Base-by-base conservation (phyloP, 805 yeast genomes). In the Sugiyamaella americana region DNA sequence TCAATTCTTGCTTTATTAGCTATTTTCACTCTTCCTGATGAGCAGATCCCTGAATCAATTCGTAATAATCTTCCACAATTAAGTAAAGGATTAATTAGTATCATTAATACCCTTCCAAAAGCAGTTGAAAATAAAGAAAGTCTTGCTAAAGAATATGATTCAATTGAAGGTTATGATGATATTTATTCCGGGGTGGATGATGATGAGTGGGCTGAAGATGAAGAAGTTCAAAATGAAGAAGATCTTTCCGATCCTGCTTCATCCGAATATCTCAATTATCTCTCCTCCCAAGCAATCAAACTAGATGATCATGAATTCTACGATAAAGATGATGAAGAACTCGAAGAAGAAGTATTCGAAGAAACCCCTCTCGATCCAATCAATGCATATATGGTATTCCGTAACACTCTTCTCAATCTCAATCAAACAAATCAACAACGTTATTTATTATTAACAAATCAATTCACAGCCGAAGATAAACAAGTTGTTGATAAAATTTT, bases 341-440 rank as follows among this genome's bases (percentile, higher is more conserved):
- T 85, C 39, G 80, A 81, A 40, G 97, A 89, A 59, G 96, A 84
- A 59, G 80, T 96, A 6, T 70, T 84, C 60, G 76, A 84, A 21
- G 83, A 81, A 53, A 83, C 91, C 1, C 82, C 94, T 2, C 72
- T 93, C 41, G 97, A 91, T 59, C 69, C 72, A 37, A 66, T 88
- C 42, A 84, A 91, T 59, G 81, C 84, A 2, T 87, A 80, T 64
- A 71, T 72, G 13, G 76, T 78, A 2, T 80, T 88, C 64, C 78
- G 80, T 47, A 73, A 76, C 17, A 73, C 76, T 17, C 64, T 86
- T 16, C 49, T 69, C 2, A 58, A 61, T 1, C 59, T 84, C 18
- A 81, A 79, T 55, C 71, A 67, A 24, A 59, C 64, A 5, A 79
- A 80, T 51, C 62, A 67, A 0, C 57, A 58, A 13, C 71, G 72